These are phyloP conservation scores for Mycena crocata DNA, from an alignment of 768 basidiomycete genomes.

Conservation along the genomic window DNA sequence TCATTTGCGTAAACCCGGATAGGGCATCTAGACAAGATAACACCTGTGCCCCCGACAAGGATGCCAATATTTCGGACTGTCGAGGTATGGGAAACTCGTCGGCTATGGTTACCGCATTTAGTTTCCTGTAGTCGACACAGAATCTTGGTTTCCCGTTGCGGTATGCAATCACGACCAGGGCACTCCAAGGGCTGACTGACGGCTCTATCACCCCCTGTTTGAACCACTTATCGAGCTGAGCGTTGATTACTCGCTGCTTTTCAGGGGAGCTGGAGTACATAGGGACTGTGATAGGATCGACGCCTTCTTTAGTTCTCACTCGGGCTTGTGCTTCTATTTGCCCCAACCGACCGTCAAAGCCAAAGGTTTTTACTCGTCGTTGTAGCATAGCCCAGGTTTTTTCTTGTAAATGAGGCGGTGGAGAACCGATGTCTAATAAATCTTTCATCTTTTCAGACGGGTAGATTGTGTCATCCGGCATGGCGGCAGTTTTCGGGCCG, in stretches of 20 bases:
- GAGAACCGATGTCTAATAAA: conserved; percentile 1
- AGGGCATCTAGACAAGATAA: too few relatives aligned
- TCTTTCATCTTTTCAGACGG: not conserved
- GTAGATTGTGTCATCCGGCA: not conserved
- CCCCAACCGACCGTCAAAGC: conserved; percentile 1
- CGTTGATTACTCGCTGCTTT: not conserved
- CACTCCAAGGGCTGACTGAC: conserved; percentile 13
- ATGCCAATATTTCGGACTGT: too few relatives aligned
- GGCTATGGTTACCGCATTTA: not conserved
- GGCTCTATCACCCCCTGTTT: conserved; percentile 7
- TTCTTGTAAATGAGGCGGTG: not conserved
- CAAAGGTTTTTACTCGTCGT: not conserved
- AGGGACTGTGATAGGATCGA: too few relatives aligned
- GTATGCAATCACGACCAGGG: conserved; percentile 5
- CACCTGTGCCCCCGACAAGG: too few relatives aligned
- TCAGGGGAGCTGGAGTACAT: too few relatives aligned
- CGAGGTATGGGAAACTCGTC: conserved; percentile 11
- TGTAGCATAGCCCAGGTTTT: conserved; percentile 6
- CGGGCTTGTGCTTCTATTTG: not conserved
- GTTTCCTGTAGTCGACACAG: conserved; percentile 4
- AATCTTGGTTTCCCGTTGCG: conserved; percentile 4
- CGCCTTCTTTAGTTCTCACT: not conserved
- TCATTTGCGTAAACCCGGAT: too few relatives aligned
- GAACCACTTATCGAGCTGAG: conserved; percentile 12
- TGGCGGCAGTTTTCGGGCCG: conserved; percentile 5